Conservation (phyloP, 805 yeast species). For the Starmerella potacharoeniae region DNA sequence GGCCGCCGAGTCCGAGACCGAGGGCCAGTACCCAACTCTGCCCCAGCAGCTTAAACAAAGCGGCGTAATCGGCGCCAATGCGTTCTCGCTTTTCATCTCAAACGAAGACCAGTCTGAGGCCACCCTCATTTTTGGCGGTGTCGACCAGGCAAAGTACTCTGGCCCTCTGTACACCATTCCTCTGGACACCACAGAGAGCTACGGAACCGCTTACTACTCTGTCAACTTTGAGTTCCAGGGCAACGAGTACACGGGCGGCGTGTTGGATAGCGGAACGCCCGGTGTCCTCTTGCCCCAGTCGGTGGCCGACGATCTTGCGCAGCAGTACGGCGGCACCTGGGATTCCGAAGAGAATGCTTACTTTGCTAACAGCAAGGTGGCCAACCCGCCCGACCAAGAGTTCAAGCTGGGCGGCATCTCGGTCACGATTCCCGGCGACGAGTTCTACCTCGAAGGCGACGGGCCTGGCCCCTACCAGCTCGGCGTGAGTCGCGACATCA, state of each 20-base stretch:
- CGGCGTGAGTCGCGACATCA: constrained; percentile 5
- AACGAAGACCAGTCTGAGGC: constrained; percentile 23
- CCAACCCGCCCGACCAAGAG: constrained; percentile 5
- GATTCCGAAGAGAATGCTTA: neutral
- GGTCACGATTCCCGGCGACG: constrained; percentile 20
- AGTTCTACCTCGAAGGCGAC: constrained; percentile 19
- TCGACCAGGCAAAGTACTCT: constrained; percentile 33
- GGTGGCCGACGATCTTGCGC: constrained; percentile 8
- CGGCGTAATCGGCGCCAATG: constrained; percentile 32
- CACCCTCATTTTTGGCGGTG: constrained; percentile 34
- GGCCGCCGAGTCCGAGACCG: constrained; percentile 23
- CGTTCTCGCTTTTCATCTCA: constrained; percentile 36
- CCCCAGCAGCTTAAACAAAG: constrained; percentile 25
- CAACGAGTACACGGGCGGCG: constrained; percentile 7
- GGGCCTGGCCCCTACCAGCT: neutral
- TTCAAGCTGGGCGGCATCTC: constrained; percentile 18
- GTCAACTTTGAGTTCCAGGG: constrained; percentile 8
- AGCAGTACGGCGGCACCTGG: constrained; percentile 9
- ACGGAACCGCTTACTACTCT: constrained; percentile 1
- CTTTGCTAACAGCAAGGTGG: neutral
- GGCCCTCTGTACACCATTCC: constrained; percentile 30
- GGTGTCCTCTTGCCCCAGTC: constrained; percentile 35
- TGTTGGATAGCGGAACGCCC: constrained; percentile 46
- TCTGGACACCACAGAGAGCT: constrained; percentile 7
- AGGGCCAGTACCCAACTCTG: constrained; percentile 20